phyloP scores from a whole-genome alignment of 345 rosid species.

The Citrus trifoliata region DNA sequence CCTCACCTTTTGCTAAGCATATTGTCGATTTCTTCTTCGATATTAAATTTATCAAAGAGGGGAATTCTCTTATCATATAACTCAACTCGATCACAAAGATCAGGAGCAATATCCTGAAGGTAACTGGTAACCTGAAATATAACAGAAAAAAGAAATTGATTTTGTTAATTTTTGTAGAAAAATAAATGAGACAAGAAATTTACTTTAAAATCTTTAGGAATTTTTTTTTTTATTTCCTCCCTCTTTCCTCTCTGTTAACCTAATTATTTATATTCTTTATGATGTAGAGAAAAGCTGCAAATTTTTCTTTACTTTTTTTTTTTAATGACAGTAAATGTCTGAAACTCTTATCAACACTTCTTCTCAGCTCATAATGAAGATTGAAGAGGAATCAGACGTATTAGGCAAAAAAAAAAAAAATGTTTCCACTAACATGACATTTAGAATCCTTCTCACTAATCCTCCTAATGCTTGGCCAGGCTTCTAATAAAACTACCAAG shows the following conservation, averaged over 20 bases:
- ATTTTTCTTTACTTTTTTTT: not conserved
- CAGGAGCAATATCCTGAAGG: conserved; percentile 95
- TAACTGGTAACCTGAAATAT: conserved; percentile 81
- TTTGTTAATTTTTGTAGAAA: conserved; percentile 5
- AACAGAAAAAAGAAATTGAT: conserved; percentile 3
- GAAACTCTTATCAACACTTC: not conserved
- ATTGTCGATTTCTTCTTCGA: conserved; percentile 83
- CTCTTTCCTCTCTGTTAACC: not conserved
- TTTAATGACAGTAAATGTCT: not conserved
- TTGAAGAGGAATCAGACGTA: not conserved
- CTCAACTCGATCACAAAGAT: conserved; percentile 89
- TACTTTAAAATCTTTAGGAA: not conserved
- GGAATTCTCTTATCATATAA: conserved; percentile 68
- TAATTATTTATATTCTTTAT: not conserved
- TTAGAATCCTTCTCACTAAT: not conserved
- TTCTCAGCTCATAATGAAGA: not conserved
- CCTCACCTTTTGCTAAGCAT: conserved; percentile 90
- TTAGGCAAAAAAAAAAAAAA: not conserved
- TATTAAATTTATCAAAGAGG: conserved; percentile 78
- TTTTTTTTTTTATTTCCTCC: too few relatives aligned
- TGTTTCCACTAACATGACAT: not conserved
- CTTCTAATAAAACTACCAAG: not conserved
- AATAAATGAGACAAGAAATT: not conserved
- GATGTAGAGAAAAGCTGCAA: not conserved
- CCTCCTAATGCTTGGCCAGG: not conserved